Evolutionary conservation across 352 stramenopile species (phyloP), one percentile per base, ranked within the genome.

Genomic region (Phytophthora sansomeana): DNA sequence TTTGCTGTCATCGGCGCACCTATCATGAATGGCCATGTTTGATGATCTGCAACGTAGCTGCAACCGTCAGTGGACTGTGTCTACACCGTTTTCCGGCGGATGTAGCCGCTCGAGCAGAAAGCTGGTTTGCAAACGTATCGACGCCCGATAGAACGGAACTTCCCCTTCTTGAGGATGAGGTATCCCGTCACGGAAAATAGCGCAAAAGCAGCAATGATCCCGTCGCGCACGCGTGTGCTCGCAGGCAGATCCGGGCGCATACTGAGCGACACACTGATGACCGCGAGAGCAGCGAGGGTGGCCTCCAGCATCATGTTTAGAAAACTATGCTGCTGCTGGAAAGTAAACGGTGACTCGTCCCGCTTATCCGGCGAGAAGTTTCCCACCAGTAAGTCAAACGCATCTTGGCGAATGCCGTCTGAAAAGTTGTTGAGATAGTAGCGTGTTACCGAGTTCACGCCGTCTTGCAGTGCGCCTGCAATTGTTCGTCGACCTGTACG

Each of bases 391-490:
- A 99, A 68, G 58, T 99, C 93, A 48, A 98, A 92, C 24, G 90
- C 90, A 69, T 99, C 96, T 72, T 99, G 96, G 50, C 85, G 90
- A 75, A 95, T 79, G 4, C 91, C 93, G 73, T 99, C 97, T 30
- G 89, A 72, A 75, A 99, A 99, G 66, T 99, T 99, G 78, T 98
- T 99, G 4, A 98, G 76, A 69, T 98, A 96, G 77, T 98, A 99
- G 24, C 97, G 82, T 39, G 95, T 87, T 42, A 97, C 77, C 17
- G 93, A 98, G 73, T 98, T 98, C 44, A 97, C 71, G 17, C 94
- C 96, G 80, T 99, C 97, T 65, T 97, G 83, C 24, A 99, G 43
- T 9, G 95, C 89, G 6, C 97, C 97, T 30, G 75, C 67, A 51
- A 88, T 95, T 28, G 95, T 99, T 58, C 96, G 86, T 74, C 97